Evolutionary conservation across 1,139 yeast species (phyloP).

Genomic region (Candida tetrigidarum): DNA sequence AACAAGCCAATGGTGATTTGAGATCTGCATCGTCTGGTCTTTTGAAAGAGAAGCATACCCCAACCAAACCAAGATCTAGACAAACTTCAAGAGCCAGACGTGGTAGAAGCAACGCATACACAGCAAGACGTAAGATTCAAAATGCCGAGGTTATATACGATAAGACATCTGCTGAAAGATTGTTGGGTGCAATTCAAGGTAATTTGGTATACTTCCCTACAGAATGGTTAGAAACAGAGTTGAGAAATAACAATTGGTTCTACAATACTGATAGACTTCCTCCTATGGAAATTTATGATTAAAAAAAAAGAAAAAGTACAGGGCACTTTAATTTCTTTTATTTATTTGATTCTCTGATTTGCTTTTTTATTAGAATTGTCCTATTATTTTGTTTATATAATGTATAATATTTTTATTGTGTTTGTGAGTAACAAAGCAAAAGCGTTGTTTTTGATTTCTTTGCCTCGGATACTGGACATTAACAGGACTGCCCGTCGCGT

Average conservation of each 20-base stretch:
- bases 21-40: conserved; percentile 2
- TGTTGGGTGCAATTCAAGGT: conserved; percentile 80
- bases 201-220: conserved; percentile 88
- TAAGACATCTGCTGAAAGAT: conserved; percentile 73
- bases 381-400: background rate
- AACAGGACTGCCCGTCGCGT: no score
- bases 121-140: conserved; percentile 46
- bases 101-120: conserved; percentile 31
- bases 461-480: no score
- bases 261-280: conserved; percentile 93
- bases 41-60: background rate
- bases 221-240: conserved; percentile 87
- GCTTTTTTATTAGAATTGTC: background rate
- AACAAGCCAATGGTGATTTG: background rate
- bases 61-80: background rate
- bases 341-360: background rate
- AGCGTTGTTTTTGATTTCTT: no score
- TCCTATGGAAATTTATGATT: conserved; percentile 94
- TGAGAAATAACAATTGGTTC: conserved; percentile 93
- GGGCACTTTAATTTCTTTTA: background rate
- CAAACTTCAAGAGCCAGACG: conserved; percentile 18
- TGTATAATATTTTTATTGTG: no score
- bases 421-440: no score
- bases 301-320: conserved; percentile 11
- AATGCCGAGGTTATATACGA: conserved; percentile 59